Conservation (phyloP, 768 basidiomycete genomes). For the Termitomyces sp. region DNA sequence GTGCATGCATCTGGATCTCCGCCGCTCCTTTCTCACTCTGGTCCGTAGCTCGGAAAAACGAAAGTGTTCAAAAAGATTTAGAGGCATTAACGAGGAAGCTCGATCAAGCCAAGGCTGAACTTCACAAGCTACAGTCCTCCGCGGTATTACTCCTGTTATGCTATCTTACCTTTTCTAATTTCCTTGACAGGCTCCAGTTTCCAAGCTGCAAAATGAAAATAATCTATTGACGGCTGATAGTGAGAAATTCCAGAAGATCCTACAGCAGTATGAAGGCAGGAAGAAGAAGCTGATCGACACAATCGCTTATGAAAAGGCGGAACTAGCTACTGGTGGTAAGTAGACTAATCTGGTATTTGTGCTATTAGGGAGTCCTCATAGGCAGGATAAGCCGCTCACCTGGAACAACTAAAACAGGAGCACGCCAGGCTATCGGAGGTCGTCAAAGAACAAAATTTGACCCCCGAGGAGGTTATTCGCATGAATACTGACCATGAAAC, state of each 20-base stretch:
- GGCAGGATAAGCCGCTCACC: constrained; percentile 42
- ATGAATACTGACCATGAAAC: constrained; percentile 91
- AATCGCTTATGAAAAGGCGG: constrained; percentile 63
- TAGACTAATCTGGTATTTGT: constrained; percentile 1
- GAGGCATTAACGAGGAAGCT: constrained; percentile 50
- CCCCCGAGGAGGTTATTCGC: constrained; percentile 83
- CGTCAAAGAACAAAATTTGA: constrained; percentile 84
- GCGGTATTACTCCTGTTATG: constrained; percentile 34
- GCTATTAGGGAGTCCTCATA: neutral
- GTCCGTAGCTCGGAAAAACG: constrained; percentile 61
- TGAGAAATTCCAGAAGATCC: constrained; percentile 73
- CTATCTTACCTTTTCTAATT: constrained; percentile 1
- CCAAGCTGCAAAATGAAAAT: constrained; percentile 58
- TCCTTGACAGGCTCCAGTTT: constrained; percentile 48
- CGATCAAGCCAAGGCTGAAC: constrained; percentile 43
- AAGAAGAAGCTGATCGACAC: constrained; percentile 64
- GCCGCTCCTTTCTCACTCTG: constrained; percentile 4
- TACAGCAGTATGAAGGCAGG: constrained; percentile 63
- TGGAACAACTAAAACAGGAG: constrained; percentile 62
- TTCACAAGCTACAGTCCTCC: constrained; percentile 55
- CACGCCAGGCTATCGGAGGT: constrained; percentile 56
- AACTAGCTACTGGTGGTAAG: constrained; percentile 53
- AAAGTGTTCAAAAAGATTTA: constrained; percentile 57
- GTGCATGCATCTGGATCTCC: constrained; percentile 11
- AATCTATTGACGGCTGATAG: constrained; percentile 65